These are phyloP conservation scores for Otatea glauca DNA, from an alignment of 176 grass and related monocot genomes.

Conservation along the genomic window DNA sequence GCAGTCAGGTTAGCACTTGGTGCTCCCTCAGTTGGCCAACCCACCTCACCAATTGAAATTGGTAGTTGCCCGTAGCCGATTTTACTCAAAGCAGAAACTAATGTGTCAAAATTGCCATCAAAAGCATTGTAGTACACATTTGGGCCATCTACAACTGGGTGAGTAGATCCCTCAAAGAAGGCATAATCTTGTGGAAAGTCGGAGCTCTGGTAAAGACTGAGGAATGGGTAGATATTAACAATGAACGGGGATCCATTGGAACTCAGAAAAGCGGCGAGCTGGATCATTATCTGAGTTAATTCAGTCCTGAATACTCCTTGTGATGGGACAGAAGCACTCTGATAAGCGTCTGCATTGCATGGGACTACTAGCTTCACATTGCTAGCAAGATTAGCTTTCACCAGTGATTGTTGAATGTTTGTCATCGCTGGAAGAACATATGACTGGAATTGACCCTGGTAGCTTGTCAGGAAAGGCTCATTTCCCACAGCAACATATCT, in stretches of 20 bases:
- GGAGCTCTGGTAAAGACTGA: slow-evolving; percentile 86
- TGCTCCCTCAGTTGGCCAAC: slow-evolving; percentile 96
- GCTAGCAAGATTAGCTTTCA: slow-evolving; percentile 81
- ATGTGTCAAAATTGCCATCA: slow-evolving; percentile 93
- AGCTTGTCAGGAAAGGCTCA: slow-evolving; percentile 94
- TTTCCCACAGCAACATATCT: slow-evolving; percentile 97
- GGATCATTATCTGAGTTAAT: slow-evolving; percentile 90
- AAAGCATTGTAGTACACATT: slow-evolving; percentile 96
- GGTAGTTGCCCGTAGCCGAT: slow-evolving; percentile 78
- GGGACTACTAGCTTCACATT: slow-evolving; percentile 90
- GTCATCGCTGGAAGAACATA: slow-evolving; percentile 71
- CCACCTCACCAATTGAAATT: slow-evolving; percentile 86
- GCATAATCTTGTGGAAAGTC: slow-evolving; percentile 98
- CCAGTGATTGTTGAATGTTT: slow-evolving; percentile 88
- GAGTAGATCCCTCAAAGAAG: slow-evolving; percentile 91
- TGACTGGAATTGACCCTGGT: slow-evolving; percentile 77
- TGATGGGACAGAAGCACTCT: slow-evolving; percentile 72
- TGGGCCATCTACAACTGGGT: slow-evolving; percentile 81
- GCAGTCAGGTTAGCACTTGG: slow-evolving; percentile 85
- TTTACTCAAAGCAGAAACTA: slow-evolving; percentile 80
- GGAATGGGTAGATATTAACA: slow-evolving; percentile 96
- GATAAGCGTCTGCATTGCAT: slow-evolving; percentile 93
- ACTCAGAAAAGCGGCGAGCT: slow-evolving; percentile 75
- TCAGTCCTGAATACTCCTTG: slow-evolving; percentile 90
- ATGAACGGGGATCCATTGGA: slow-evolving; percentile 86